Evolutionary conservation across 768 basidiomycete genomes (phyloP), one percentile per base, ranked within the genome.

Genomic region (Gloeophyllum trabeum): DNA sequence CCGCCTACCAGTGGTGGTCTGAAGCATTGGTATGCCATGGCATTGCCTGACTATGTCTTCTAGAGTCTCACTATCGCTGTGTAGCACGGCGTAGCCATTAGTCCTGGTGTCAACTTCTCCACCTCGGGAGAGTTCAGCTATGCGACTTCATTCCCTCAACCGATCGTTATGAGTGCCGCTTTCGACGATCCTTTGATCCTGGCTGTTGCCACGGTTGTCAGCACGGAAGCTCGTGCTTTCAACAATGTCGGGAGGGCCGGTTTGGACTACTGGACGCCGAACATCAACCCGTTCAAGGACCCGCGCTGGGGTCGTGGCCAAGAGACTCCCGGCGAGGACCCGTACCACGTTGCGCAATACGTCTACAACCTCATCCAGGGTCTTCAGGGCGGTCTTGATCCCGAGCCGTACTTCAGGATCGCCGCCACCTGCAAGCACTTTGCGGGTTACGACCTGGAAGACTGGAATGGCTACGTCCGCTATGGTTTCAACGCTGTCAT

Each of bases 221-320:
- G 74, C 42, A 76, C 67, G 0, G 75, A 79, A 50, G 71, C 70
- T 1, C 66, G 76, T 10, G 73, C 75, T 2, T 76, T 75, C 62
- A 73, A 71, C 54, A 79, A 77, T 40, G 60, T 54, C 22, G 68
- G 65, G 7, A 63, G 65, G 7, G 70, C 74, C 3, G 76, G 75
- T 0, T 54, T 76, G 24, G 71, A 75, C 53, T 76, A 64, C 52
- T 77, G 67, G 52, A 75, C 76, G 1, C 76, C 75, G 4, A 77
- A 77, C 46, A 57, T 61, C 28, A 58, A 57, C 45, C 55, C 75
- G 0, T 77, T 77, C 64, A 75, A 68, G 43, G 76, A 79, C 46
- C 75, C 76, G 34, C 73, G 75, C 10, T 77, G 76, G 75, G 75
- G 75, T 4, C 62, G 75, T 35, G 75, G 75, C 0, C 75, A 76